A percentile compares a stretch with the other conserved stretches of the same genome.
Conservation (phyloP, 495 filamentous ascomycete genomes). For the Penicillium silybi region DNA sequence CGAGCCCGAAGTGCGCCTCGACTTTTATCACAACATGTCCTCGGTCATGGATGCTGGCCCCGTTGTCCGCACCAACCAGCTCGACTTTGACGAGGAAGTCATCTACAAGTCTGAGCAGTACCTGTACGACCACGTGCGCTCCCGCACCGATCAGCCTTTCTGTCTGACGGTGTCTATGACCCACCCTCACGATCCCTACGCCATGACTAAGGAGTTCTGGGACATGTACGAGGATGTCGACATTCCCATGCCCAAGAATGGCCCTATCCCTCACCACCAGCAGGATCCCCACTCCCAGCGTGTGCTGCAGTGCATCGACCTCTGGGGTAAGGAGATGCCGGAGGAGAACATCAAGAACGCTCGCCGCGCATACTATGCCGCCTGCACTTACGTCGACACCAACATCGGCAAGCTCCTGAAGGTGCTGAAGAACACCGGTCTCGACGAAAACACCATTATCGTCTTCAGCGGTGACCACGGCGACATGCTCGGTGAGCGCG, state of each 20-base stretch:
- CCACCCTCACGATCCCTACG: slow-evolving; percentile 89
- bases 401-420: slow-evolving; percentile 75
- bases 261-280: slow-evolving; percentile 64
- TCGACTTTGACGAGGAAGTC: slow-evolving; percentile 93
- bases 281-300: slow-evolving; percentile 80
- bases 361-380: slow-evolving; percentile 80
- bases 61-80: slow-evolving; percentile 81
- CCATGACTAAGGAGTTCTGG: slow-evolving; percentile 85
- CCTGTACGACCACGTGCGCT: slow-evolving; percentile 75
- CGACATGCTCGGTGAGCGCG: slow-evolving; percentile 87
- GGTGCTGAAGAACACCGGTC: slow-evolving; percentile 66
- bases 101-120: slow-evolving; percentile 82
- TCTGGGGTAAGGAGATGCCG: slow-evolving; percentile 70
- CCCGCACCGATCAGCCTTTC: slow-evolving; percentile 68
- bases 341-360: slow-evolving; percentile 77
- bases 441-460: slow-evolving; percentile 78
- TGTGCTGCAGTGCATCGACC: slow-evolving; percentile 73
- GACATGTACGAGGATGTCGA: slow-evolving; percentile 84
- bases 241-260: slow-evolving; percentile 71
- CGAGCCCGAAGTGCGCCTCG: slow-evolving; percentile 71
- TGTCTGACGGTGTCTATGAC: slow-evolving; percentile 87
- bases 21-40: slow-evolving; percentile 91
- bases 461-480: slow-evolving; percentile 88
- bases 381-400: slow-evolving; percentile 84
- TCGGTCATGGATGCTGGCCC: slow-evolving; percentile 81